Percentiles rank a stretch among this genome's conserved stretches.
These are phyloP conservation scores for Podaxis sp. DNA, from an alignment of 768 basidiomycete genomes.

Conservation along the genomic window DNA sequence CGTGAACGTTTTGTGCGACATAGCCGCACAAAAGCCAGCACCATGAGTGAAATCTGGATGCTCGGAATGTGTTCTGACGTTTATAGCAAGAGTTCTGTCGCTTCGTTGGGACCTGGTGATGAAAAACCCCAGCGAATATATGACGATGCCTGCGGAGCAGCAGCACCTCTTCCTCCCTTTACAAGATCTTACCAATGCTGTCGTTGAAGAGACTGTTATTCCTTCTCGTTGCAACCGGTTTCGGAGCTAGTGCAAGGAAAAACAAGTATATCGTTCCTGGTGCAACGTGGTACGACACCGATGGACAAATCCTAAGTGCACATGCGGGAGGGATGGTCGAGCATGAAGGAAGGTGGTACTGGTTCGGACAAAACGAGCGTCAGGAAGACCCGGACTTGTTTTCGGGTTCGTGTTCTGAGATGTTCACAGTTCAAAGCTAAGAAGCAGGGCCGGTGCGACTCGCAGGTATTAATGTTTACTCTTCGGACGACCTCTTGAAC, in stretches of 20 bases:
- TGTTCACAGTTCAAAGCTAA: not conserved
- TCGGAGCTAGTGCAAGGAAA: conserved; percentile 9
- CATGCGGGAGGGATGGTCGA: conserved; percentile 28
- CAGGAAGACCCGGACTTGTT: conserved; percentile 24
- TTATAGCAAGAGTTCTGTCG: not conserved
- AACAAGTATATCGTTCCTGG: conserved; percentile 29
- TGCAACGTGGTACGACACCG: conserved; percentile 29
- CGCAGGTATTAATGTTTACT: conserved; percentile 25
- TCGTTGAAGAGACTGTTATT: not conserved
- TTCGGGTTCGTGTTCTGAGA: conserved; percentile 17
- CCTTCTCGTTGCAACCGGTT: not conserved
- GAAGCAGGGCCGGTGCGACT: not conserved
- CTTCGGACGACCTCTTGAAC: conserved; percentile 27
- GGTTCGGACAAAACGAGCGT: conserved; percentile 29
- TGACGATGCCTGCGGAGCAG: not conserved
- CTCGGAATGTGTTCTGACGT: not conserved
- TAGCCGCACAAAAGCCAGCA: not conserved
- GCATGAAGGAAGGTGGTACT: conserved; percentile 27
- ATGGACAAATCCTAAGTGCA: conserved; percentile 25
- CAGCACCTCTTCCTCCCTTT: not conserved
- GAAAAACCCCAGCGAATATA: not conserved
- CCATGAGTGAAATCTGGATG: not conserved
- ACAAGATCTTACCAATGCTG: not conserved
- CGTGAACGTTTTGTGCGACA: not conserved
- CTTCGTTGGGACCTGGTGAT: not conserved